A percentile compares a stretch with the other conserved stretches of the same genome.
phyloP scores from a whole-genome alignment of 129 eudicot species.

The Pulicaria dysenterica region DNA sequence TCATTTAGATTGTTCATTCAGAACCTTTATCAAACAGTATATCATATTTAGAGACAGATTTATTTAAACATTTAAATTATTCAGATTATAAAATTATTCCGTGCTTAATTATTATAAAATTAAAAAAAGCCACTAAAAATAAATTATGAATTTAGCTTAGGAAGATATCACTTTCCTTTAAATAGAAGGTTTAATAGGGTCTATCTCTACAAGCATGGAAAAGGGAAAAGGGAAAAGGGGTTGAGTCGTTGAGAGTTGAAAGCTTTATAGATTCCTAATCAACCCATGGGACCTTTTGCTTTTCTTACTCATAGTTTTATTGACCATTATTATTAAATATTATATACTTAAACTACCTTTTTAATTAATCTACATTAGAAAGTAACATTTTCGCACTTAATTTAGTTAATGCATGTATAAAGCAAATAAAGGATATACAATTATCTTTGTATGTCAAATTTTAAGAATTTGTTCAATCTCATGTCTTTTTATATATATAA shows the following conservation, averaged over 20 bases:
- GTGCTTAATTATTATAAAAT: too few relatives aligned
- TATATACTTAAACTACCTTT: background rate
- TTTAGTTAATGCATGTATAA: background rate
- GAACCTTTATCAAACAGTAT: too few relatives aligned
- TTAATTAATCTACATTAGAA: background rate
- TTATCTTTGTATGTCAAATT: slow-evolving; percentile 21
- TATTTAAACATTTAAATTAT: too few relatives aligned
- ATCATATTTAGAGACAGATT: too few relatives aligned
- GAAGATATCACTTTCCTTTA: too few relatives aligned
- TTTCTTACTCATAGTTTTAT: slow-evolving; percentile 26
- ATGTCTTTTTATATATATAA: background rate
- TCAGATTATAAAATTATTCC: too few relatives aligned
- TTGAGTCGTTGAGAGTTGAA: slow-evolving; percentile 15
- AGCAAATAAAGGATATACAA: slow-evolving; percentile 9
- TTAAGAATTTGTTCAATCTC: slow-evolving; percentile 11
- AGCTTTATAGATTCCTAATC: slow-evolving; percentile 32
- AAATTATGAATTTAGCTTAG: too few relatives aligned
- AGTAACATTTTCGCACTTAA: background rate
- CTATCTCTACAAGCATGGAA: slow-evolving; percentile 32
- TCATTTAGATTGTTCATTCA: too few relatives aligned
- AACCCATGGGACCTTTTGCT: slow-evolving; percentile 23
- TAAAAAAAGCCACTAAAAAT: too few relatives aligned
- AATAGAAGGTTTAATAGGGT: slow-evolving; percentile 12
- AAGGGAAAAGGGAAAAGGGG: slow-evolving; percentile 9
- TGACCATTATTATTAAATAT: slow-evolving; percentile 12